Evolutionary conservation across 1,139 yeast genomes (phyloP).

Genomic region (Pichia sp.): DNA sequence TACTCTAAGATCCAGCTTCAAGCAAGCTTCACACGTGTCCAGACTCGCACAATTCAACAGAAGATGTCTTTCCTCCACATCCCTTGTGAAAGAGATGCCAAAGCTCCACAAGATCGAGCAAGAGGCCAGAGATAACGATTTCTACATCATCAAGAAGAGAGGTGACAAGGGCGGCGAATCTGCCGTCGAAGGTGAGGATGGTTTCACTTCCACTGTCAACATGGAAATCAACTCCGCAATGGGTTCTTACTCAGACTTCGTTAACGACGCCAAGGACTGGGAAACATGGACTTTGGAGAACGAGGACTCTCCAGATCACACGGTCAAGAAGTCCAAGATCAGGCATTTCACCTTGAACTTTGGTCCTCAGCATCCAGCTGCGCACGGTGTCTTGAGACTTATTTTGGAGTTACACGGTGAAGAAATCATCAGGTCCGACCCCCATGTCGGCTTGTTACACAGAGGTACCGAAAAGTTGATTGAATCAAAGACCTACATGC

Average conservation of each 20-base stretch:
- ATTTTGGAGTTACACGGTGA: constrained; percentile 86
- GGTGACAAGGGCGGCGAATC: constrained; percentile 28
- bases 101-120: constrained; percentile 24
- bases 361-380: constrained; percentile 95
- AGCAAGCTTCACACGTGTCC: constrained; percentile 9
- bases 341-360: constrained; percentile 87
- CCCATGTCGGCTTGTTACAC: constrained; percentile 83
- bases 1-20: constrained; percentile 13
- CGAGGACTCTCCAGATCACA: constrained; percentile 34
- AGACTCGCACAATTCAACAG: constrained; percentile 8
- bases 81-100: constrained; percentile 12
- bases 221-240: constrained; percentile 34
- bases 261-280: constrained; percentile 31
- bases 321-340: constrained; percentile 46
- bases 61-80: constrained; percentile 10
- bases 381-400: constrained; percentile 86
- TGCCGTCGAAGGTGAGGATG: constrained; percentile 23
- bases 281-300: constrained; percentile 33
- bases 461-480: constrained; percentile 88
- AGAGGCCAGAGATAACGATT: constrained; percentile 28
- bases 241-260: constrained; percentile 36
- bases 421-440: constrained; percentile 82
- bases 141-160: constrained; percentile 29
- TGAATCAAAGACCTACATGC: constrained; percentile 77
- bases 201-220: constrained; percentile 25